Conservation (phyloP, 495 filamentous ascomycete genomes). For the Penicillium samsonianum region DNA sequence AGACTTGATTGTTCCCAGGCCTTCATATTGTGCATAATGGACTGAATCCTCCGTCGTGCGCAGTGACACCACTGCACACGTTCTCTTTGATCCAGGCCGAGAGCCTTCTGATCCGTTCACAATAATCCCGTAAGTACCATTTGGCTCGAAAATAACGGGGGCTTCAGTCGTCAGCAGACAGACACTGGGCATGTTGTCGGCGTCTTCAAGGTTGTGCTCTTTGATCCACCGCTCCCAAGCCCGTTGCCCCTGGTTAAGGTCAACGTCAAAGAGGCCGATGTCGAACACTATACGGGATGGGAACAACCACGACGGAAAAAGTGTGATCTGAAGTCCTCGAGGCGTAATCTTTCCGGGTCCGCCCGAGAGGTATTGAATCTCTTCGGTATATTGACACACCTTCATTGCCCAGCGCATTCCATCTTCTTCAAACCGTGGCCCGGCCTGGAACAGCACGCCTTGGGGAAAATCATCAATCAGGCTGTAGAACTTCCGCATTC, state of each 20-base stretch:
- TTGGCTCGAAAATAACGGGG: background rate
- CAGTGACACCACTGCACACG: background rate
- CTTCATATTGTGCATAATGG: background rate
- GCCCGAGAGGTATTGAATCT: background rate
- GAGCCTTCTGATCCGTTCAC: background rate
- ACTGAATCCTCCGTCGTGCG: background rate
- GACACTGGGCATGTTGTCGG: background rate
- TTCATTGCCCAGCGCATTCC: constrained; percentile 1
- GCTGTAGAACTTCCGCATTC: background rate
- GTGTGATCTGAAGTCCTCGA: background rate
- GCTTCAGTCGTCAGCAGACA: background rate
- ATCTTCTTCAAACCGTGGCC: background rate
- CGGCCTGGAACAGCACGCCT: background rate
- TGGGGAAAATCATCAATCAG: background rate
- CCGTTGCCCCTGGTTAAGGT: background rate
- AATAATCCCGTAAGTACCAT: background rate
- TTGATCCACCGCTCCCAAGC: background rate
- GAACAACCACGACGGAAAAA: background rate
- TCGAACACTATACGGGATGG: background rate
- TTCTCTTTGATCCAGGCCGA: background rate
- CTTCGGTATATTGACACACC: background rate
- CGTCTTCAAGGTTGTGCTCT: background rate
- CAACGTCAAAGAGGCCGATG: background rate
- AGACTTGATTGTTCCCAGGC: background rate
- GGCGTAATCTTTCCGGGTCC: background rate